Conservation (phyloP, 257 asterid genomes). For the Solanum raphanifolium region DNA sequence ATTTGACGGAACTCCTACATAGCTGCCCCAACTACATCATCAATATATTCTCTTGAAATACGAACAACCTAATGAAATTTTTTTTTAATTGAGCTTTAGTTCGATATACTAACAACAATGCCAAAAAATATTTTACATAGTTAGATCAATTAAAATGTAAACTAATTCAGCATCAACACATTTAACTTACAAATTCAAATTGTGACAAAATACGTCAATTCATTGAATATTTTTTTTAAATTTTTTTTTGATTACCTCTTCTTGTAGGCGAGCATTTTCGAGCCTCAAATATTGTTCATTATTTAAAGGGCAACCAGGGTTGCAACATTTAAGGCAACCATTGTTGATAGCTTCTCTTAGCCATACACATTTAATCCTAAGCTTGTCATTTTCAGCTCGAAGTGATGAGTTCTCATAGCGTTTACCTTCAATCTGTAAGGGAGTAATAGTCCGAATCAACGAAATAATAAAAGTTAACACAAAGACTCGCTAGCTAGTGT, state of each 20-base stretch:
- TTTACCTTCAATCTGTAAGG: neutral
- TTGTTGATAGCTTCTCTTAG: neutral
- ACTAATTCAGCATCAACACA: too few relatives aligned
- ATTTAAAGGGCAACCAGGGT: neutral
- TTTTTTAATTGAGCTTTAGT: neutral
- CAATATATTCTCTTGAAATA: neutral
- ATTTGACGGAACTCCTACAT: slow-evolving; percentile 34
- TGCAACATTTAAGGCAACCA: neutral
- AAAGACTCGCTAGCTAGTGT: neutral
- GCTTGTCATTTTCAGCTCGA: neutral
- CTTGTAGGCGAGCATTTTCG: neutral
- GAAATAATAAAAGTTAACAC: neutral
- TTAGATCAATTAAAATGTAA: too few relatives aligned
- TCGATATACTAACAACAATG: too few relatives aligned
- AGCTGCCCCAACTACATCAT: slow-evolving; percentile 12
- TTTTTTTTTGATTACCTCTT: neutral
- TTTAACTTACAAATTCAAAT: too few relatives aligned
- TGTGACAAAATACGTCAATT: too few relatives aligned
- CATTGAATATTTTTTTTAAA: too few relatives aligned
- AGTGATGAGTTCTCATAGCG: neutral
- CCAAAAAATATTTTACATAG: too few relatives aligned
- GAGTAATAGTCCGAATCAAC: neutral
- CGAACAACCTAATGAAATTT: neutral
- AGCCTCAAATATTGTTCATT: neutral
- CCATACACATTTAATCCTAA: neutral